These are phyloP conservation scores for Kodamaea alishanica DNA, from an alignment of 1,139 yeast genomes.

Conservation along the genomic window DNA sequence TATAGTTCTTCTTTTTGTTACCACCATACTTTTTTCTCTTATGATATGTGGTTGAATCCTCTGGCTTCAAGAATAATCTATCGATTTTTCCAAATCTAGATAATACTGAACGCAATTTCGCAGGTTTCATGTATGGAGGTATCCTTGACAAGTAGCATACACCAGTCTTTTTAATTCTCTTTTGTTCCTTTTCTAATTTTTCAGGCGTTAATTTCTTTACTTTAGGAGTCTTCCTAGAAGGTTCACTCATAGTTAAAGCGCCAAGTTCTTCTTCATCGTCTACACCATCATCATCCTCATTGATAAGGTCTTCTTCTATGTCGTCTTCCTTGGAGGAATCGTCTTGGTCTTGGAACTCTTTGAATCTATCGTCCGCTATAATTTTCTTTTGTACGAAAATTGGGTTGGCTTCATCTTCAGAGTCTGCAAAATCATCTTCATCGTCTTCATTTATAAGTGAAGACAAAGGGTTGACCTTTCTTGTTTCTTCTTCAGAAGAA, in stretches of 20 bases:
- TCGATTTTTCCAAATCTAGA: constrained; percentile 82
- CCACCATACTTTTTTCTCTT: constrained; percentile 84
- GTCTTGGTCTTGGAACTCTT: constrained; percentile 10
- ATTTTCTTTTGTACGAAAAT: constrained; percentile 11
- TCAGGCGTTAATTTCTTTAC: constrained; percentile 47
- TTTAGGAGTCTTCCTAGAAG: neutral
- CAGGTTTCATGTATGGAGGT: constrained; percentile 98
- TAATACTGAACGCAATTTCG: constrained; percentile 77
- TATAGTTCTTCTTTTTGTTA: constrained; percentile 82
- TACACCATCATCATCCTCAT: constrained; percentile 17
- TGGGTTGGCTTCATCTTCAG: constrained; percentile 18
- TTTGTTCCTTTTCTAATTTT: constrained; percentile 54
- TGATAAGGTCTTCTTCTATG: constrained; percentile 9
- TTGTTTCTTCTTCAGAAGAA: no score
- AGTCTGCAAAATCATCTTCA: constrained; percentile 15
- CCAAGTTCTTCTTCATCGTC: constrained; percentile 17
- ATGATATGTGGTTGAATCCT: constrained; percentile 61
- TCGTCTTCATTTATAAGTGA: constrained; percentile 2
- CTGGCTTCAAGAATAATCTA: constrained; percentile 83
- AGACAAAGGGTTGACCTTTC: neutral
- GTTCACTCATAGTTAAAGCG: neutral
- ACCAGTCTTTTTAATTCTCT: constrained; percentile 70
- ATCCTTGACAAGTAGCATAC: constrained; percentile 85
- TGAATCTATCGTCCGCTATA: constrained; percentile 8
- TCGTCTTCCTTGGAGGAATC: constrained; percentile 14